Conservation (phyloP, 192 early-diverging fungal species). For the Paraglomus brasilianum region DNA sequence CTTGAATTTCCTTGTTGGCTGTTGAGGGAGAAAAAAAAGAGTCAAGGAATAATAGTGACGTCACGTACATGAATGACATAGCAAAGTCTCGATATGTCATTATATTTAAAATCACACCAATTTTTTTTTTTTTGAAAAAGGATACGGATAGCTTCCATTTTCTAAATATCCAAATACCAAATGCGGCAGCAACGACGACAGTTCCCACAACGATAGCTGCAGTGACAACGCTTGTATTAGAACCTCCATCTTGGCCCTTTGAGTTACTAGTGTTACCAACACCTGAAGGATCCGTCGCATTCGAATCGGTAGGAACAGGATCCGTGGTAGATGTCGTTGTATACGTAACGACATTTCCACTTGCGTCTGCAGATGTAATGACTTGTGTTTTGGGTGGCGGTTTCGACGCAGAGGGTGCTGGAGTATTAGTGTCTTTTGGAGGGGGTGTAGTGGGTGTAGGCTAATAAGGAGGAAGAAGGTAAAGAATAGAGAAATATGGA, state of each 20-base stretch:
- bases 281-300: not conserved
- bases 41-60: not conserved
- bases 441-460: not conserved
- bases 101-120: not conserved
- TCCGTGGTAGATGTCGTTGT: not conserved
- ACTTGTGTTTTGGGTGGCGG: not conserved
- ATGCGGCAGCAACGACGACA: constrained; percentile 43
- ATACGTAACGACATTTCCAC: not conserved
- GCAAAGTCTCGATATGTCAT: not conserved
- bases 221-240: constrained; percentile 32
- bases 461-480: not conserved
- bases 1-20: constrained; percentile 47
- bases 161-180: constrained; percentile 53
- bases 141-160: constrained; percentile 53
- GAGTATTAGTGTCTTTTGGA: constrained; percentile 1
- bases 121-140: constrained; percentile 8
- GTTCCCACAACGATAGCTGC: constrained; percentile 46
- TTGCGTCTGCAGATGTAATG: not conserved
- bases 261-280: not conserved
- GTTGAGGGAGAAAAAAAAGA: constrained; percentile 16
- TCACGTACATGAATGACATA: not conserved
- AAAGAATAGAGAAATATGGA: not conserved
- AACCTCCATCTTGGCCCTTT: constrained; percentile 20
- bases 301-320: not conserved
- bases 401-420: not conserved